These are phyloP conservation scores for Heterobasidion annosum DNA, from an alignment of 1,284 basidiomycete genomes.

Conservation along the genomic window DNA sequence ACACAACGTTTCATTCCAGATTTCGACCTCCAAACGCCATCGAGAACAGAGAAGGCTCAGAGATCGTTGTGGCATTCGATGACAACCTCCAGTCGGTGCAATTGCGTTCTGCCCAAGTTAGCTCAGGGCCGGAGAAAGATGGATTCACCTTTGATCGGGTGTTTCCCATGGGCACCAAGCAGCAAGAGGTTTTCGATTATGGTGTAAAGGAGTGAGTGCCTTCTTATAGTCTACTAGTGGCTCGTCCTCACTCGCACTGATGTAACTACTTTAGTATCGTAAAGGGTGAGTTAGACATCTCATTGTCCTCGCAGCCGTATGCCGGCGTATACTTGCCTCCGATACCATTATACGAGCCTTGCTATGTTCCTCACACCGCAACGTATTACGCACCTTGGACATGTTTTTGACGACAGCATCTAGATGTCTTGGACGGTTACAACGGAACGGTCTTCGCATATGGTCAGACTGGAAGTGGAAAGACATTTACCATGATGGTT, in stretches of 20 bases:
- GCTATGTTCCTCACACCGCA: neutral
- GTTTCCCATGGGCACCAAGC: slow-evolving; percentile 88
- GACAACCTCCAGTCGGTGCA: slow-evolving; percentile 81
- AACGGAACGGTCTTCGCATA: slow-evolving; percentile 99
- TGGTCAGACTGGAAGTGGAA: slow-evolving; percentile 96
- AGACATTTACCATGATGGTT: slow-evolving; percentile 98
- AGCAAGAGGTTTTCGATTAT: slow-evolving; percentile 96
- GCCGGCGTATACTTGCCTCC: neutral
- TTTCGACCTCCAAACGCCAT: slow-evolving; percentile 95
- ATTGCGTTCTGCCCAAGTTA: slow-evolving; percentile 59
- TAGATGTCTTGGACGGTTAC: slow-evolving; percentile 98
- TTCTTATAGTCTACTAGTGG: neutral
- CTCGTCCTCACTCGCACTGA: neutral
- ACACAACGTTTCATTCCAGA: slow-evolving; percentile 30
- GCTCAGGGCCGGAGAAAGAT: slow-evolving; percentile 75
- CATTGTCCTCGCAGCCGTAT: neutral
- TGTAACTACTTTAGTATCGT: slow-evolving; percentile 50
- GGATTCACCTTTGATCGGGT: slow-evolving; percentile 98
- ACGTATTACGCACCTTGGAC: slow-evolving; percentile 1
- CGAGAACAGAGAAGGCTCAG: slow-evolving; percentile 84
- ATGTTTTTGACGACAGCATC: slow-evolving; percentile 5
- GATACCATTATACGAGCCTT: too few species aligned
- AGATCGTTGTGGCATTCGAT: slow-evolving; percentile 87
- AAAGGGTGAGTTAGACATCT: slow-evolving; percentile 41
- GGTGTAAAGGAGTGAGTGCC: slow-evolving; percentile 87